phyloP scores from a whole-genome alignment of 495 filamentous ascomycete species.

The Daldinia loculata region DNA sequence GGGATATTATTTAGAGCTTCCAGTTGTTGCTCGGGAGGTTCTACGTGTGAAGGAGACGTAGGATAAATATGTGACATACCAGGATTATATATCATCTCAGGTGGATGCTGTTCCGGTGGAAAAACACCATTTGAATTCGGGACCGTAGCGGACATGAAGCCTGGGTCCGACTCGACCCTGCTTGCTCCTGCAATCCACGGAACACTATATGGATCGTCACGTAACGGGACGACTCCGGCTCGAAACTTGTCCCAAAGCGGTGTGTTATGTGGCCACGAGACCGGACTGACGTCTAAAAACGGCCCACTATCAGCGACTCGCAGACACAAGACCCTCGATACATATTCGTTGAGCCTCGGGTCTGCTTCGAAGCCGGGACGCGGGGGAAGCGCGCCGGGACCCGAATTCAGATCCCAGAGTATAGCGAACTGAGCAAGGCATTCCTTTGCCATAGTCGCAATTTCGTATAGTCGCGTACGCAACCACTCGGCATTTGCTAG shows the following conservation, averaged over 20 bases:
- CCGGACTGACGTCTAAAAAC: neutral
- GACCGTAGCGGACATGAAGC: too few relatives aligned
- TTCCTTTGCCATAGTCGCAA: neutral
- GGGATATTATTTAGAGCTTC: too few relatives aligned
- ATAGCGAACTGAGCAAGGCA: constrained; percentile 19
- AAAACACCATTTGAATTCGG: too few relatives aligned
- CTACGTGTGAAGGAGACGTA: too few relatives aligned
- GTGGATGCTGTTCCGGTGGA: too few relatives aligned
- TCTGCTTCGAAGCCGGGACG: constrained; percentile 16
- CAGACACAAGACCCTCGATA: neutral
- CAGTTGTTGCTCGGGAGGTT: too few relatives aligned
- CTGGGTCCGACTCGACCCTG: neutral
- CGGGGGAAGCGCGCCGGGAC: neutral
- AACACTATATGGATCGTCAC: constrained; percentile 10
- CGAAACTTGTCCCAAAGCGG: neutral
- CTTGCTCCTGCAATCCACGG: neutral
- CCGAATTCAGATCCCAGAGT: constrained; percentile 20
- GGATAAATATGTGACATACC: too few relatives aligned
- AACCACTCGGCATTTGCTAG: neutral
- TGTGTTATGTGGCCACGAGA: constrained; percentile 9
- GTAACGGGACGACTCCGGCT: neutral
- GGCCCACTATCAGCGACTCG: neutral
- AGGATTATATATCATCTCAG: too few relatives aligned
- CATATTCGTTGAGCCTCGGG: neutral
- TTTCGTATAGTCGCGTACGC: neutral